phyloP scores from a whole-genome alignment of 1,284 basidiomycete genomes.

The Pseudozyma sp. region DNA sequence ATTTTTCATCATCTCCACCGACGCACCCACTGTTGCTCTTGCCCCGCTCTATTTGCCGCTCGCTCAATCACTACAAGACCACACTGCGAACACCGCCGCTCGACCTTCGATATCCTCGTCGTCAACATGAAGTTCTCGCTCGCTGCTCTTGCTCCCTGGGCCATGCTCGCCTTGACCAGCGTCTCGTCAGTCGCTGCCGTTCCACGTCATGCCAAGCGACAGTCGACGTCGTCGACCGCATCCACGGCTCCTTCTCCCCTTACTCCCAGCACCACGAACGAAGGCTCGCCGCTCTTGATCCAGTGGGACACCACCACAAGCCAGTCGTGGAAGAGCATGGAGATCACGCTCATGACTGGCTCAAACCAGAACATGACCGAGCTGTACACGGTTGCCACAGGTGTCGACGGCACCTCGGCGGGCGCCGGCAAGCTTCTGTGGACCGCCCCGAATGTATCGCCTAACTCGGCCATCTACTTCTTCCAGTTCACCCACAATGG shows the following conservation, averaged over 20 bases:
- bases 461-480: slow-evolving; percentile 67
- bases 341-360: slow-evolving; percentile 77
- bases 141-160: slow-evolving; percentile 27
- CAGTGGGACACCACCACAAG: slow-evolving; percentile 47
- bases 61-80: neutral
- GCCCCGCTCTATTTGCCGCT: slow-evolving; percentile 3
- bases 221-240: slow-evolving; percentile 18
- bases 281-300: slow-evolving; percentile 41
- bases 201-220: slow-evolving; percentile 23
- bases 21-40: no score
- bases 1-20: neutral
- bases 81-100: neutral
- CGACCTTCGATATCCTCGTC: neutral
- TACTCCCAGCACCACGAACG: slow-evolving; percentile 26
- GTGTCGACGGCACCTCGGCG: slow-evolving; percentile 74
- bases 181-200: slow-evolving; percentile 23
- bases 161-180: slow-evolving; percentile 36
- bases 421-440: slow-evolving; percentile 72
- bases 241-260: slow-evolving; percentile 27
- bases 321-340: slow-evolving; percentile 69
- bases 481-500: slow-evolving; percentile 63
- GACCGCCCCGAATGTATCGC: slow-evolving; percentile 80
- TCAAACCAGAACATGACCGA: slow-evolving; percentile 78
- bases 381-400: slow-evolving; percentile 76
- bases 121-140: slow-evolving; percentile 46